Conservation (phyloP, 139 green algal genomes). For the Chlorella ohadii region DNA sequence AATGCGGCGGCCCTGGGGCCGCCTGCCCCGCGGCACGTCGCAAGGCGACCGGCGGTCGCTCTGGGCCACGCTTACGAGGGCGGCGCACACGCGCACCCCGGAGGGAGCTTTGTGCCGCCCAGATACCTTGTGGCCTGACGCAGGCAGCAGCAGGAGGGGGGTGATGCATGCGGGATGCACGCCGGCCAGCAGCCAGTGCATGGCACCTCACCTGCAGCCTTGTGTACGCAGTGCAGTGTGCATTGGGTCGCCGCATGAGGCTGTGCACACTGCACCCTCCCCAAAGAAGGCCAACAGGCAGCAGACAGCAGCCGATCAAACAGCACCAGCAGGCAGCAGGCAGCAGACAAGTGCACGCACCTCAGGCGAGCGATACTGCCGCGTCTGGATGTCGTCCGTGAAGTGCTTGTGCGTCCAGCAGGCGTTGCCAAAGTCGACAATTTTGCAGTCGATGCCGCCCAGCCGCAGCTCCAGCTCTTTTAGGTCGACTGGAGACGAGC, state of each 20-base stretch:
- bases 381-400: slow-evolving; percentile 98
- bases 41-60: slow-evolving; percentile 41
- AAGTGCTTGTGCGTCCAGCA: slow-evolving; percentile 99
- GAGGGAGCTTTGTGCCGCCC: slow-evolving; percentile 32
- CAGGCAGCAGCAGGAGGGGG: no score
- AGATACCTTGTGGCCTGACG: slow-evolving; percentile 53
- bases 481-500: slow-evolving; percentile 12
- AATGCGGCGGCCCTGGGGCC: slow-evolving; percentile 26
- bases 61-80: slow-evolving; percentile 54
- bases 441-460: slow-evolving; percentile 73
- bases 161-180: no score
- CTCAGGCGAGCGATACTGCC: slow-evolving; percentile 95
- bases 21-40: slow-evolving; percentile 41
- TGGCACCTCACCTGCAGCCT: no score
- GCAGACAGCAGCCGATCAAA: no score
- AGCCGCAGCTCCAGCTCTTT: slow-evolving; percentile 44
- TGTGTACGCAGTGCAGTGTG: no score
- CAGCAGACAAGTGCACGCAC: no score
- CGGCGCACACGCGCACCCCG: slow-evolving; percentile 31
- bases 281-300: no score
- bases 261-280: no score
- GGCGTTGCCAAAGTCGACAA: slow-evolving; percentile 99
- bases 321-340: no score
- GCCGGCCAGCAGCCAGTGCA: no score
- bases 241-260: no score